Evolutionary conservation across 1,284 basidiomycete genomes (phyloP).

Genomic region (Boletellus deceptivus): DNA sequence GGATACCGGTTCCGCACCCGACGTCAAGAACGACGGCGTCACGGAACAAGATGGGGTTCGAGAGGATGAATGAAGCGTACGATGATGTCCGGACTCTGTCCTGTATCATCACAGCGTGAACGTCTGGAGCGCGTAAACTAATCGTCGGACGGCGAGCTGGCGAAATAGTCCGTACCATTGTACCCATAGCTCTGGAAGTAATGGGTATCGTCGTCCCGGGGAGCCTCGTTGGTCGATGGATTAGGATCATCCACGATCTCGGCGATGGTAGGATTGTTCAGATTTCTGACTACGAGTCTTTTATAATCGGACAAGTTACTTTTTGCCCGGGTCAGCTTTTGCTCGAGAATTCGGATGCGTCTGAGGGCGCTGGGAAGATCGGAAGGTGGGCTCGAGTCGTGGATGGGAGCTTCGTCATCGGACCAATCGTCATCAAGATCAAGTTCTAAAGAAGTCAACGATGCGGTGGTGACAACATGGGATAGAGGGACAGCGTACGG

Average conservation of each 20-base stretch:
- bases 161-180: constrained; percentile 59
- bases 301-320: constrained; percentile 60
- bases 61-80: constrained; percentile 89
- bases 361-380: constrained; percentile 39
- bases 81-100: constrained; percentile 93
- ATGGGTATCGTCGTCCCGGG: constrained; percentile 84
- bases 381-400: constrained; percentile 25
- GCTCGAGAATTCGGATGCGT: constrained; percentile 52
- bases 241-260: constrained; percentile 43
- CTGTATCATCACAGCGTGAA: constrained; percentile 77
- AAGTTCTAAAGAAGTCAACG: constrained; percentile 42
- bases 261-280: constrained; percentile 45
- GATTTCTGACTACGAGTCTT: constrained; percentile 48
- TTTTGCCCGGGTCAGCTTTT: constrained; percentile 50
- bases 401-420: constrained; percentile 50
- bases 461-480: background rate
- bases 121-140: constrained; percentile 45
- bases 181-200: constrained; percentile 95
- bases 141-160: background rate
- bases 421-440: constrained; percentile 74
- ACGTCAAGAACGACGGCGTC: constrained; percentile 92
- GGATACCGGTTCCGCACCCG: constrained; percentile 91
- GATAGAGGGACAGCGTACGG: constrained; percentile 50
- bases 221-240: constrained; percentile 27
- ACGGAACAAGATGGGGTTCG: constrained; percentile 81